phyloP scores from a whole-genome alignment of 2,329 filamentous ascomycete species.

The Cadophora luteo-olivacea region DNA sequence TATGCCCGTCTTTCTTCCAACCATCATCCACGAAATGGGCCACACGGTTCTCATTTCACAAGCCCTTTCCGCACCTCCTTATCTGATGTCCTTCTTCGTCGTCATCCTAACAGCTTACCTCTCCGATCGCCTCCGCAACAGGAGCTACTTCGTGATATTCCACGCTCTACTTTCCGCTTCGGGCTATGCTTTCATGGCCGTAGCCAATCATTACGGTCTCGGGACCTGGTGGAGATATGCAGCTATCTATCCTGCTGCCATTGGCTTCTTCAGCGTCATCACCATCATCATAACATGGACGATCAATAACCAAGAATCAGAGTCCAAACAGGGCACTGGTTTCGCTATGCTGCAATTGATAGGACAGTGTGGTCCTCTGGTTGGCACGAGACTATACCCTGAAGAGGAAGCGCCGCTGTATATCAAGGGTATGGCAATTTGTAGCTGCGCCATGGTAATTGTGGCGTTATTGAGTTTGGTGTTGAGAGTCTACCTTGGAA shows the following conservation, averaged over 20 bases:
- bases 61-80: conserved; percentile 81
- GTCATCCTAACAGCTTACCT: conserved; percentile 75
- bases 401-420: conserved; percentile 56
- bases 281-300: conserved; percentile 88
- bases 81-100: conserved; percentile 74
- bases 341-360: conserved; percentile 83
- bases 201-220: conserved; percentile 57
- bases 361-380: conserved; percentile 52
- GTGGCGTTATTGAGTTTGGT: conserved; percentile 51
- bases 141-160: conserved; percentile 70
- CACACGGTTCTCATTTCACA: conserved; percentile 72
- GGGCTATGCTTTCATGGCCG: conserved; percentile 66
- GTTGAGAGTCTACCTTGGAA: conserved; percentile 47
- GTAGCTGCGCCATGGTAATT: conserved; percentile 55
- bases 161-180: conserved; percentile 70
- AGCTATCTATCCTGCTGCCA: conserved; percentile 77
- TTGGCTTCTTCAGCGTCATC: conserved; percentile 84
- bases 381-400: conserved; percentile 62
- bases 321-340: conserved; percentile 73
- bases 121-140: conserved; percentile 70
- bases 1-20: conserved; percentile 86
- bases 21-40: conserved; percentile 79
- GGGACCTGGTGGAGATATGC: conserved; percentile 66
- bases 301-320: conserved; percentile 80
- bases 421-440: conserved; percentile 55